phyloP scores from a whole-genome alignment of 495 filamentous ascomycete genomes.

The Talaromyces ruber region DNA sequence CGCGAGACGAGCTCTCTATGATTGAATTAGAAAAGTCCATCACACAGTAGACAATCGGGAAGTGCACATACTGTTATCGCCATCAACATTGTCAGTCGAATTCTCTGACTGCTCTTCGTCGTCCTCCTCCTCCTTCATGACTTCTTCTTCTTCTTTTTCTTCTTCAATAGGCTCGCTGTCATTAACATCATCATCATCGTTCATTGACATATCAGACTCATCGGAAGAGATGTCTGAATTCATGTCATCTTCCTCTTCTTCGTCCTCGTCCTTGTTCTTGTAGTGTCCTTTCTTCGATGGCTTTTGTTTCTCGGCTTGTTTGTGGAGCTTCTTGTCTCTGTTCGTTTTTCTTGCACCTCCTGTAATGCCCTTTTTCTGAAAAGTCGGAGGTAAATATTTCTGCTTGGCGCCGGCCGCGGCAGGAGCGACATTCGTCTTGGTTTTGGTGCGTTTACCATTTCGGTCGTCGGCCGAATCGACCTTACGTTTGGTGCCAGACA shows the following conservation, averaged over 20 bases:
- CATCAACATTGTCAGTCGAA: not conserved
- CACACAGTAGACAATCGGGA: constrained; percentile 4
- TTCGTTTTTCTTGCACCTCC: constrained; percentile 18
- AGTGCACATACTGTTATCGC: constrained; percentile 1
- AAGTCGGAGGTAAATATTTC: constrained; percentile 21
- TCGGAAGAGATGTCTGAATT: constrained; percentile 20
- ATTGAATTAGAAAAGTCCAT: constrained; percentile 12
- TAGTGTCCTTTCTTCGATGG: constrained; percentile 23
- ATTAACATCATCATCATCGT: constrained; percentile 31
- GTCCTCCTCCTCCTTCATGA: constrained; percentile 19
- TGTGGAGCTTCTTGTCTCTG: constrained; percentile 14
- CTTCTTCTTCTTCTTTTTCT: constrained; percentile 21
- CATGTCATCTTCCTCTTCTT: constrained; percentile 29
- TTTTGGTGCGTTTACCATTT: constrained; percentile 41
- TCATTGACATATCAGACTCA: constrained; percentile 9
- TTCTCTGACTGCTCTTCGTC: constrained; percentile 15
- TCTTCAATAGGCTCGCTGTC: constrained; percentile 30
- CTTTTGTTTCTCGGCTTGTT: constrained; percentile 27
- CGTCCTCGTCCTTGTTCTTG: constrained; percentile 21
- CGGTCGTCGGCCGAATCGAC: constrained; percentile 35
- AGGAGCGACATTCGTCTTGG: constrained; percentile 25
- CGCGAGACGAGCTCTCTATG: constrained; percentile 47
- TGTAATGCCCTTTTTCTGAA: constrained; percentile 26
- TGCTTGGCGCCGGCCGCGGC: constrained; percentile 13
- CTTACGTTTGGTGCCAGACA: constrained; percentile 37